Evolutionary conservation across 2,329 filamentous ascomycete genomes (phyloP).

Genomic region (Sarocladium oryzae): DNA sequence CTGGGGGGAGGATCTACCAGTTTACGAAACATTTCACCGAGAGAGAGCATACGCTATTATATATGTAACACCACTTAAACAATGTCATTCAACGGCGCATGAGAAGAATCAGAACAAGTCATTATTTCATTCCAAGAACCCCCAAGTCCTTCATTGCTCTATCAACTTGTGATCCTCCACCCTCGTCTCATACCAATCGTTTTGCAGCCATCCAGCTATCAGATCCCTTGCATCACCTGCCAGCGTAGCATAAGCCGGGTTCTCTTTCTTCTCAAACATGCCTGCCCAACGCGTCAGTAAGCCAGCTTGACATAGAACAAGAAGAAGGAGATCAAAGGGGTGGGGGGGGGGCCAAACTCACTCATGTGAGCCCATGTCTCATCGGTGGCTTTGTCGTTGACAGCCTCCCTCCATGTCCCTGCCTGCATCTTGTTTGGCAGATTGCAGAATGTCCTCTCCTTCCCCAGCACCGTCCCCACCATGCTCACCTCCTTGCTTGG

Average conservation of each 20-base stretch:
- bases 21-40: no score
- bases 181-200: constrained; percentile 60
- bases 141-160: background rate
- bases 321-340: background rate
- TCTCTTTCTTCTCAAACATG: constrained; percentile 68
- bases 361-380: constrained; percentile 77
- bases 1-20: no score
- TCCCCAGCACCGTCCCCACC: constrained; percentile 54
- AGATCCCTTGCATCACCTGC: constrained; percentile 58
- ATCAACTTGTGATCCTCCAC: constrained; percentile 17
- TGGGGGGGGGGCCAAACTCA: constrained; percentile 29
- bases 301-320: background rate
- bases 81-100: background rate
- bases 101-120: no score
- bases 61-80: background rate
- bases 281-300: constrained; percentile 28
- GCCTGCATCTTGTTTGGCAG: constrained; percentile 54
- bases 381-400: constrained; percentile 74
- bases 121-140: no score
- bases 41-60: no score
- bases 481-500: constrained; percentile 44
- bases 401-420: constrained; percentile 59
- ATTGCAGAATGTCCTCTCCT: constrained; percentile 82
- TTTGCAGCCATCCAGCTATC: constrained; percentile 58
- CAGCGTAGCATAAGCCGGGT: constrained; percentile 66